A percentile compares a stretch with the other conserved stretches of the same genome.
Conservation (phyloP, 2,329 filamentous ascomycete species). For the Aspergillus uvarum region DNA sequence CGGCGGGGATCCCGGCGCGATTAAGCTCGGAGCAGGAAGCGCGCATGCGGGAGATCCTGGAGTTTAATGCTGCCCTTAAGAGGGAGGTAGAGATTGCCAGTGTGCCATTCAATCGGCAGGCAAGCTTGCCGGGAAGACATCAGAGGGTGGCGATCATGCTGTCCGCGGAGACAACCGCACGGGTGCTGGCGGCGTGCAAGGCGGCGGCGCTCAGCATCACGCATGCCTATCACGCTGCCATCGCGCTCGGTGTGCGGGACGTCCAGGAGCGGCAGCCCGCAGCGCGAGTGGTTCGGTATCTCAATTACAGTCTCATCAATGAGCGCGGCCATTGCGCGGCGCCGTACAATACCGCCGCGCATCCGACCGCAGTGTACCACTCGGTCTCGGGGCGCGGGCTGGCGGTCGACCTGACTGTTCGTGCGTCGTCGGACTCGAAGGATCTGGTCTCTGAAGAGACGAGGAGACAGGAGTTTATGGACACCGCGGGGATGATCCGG, state of each 20-base stretch:
- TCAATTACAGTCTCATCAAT: constrained; percentile 27
- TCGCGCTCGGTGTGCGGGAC: constrained; percentile 21
- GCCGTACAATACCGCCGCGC: constrained; percentile 19
- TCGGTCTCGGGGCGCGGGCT: constrained; percentile 25
- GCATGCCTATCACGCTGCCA: constrained; percentile 27
- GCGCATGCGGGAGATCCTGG: constrained; percentile 9
- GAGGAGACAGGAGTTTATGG: constrained; percentile 10
- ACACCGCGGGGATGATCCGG: constrained; percentile 14
- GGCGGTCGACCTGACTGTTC: constrained; percentile 21
- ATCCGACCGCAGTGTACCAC: constrained; percentile 25
- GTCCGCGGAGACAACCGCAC: constrained; percentile 11
- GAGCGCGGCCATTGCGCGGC: constrained; percentile 21
- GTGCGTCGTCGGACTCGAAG: neutral
- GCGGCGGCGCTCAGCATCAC: constrained; percentile 19
- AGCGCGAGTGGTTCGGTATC: constrained; percentile 22
- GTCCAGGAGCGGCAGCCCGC: constrained; percentile 11
- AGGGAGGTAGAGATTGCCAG: constrained; percentile 19
- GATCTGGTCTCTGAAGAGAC: neutral
- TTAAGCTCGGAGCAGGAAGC: constrained; percentile 13
- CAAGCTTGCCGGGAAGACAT: constrained; percentile 19
- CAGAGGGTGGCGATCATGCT: constrained; percentile 22
- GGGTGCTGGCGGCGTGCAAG: constrained; percentile 18
- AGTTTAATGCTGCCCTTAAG: constrained; percentile 15
- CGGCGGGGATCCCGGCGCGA: constrained; percentile 17
- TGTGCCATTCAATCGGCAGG: constrained; percentile 16